Conservation (phyloP, 208 protist species). For the Angomonas deanei region DNA sequence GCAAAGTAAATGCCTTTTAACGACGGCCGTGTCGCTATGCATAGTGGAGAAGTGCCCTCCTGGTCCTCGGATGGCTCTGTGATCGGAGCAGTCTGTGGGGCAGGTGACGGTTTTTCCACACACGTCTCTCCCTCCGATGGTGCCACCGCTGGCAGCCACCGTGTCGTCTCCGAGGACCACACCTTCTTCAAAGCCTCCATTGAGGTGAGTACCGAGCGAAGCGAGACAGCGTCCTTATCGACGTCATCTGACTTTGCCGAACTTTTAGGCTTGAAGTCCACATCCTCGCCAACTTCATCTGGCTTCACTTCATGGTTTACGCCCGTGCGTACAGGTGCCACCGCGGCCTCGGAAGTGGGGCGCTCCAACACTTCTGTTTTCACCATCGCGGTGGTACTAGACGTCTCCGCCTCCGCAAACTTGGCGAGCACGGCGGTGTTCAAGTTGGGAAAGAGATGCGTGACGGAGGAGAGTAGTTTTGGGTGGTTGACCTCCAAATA, state of each 20-base stretch:
- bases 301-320: background rate
- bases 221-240: slow-evolving; percentile 1
- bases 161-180: slow-evolving; percentile 29
- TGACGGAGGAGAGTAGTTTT: slow-evolving; percentile 28
- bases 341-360: background rate
- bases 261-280: background rate
- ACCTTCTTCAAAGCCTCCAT: slow-evolving; percentile 34
- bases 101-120: no score
- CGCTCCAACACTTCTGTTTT: slow-evolving; percentile 5
- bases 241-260: slow-evolving; percentile 1
- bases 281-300: background rate
- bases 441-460: slow-evolving; percentile 63
- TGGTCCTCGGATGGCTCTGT: background rate
- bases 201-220: slow-evolving; percentile 17
- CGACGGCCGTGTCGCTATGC: no score
- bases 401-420: slow-evolving; percentile 42
- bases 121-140: no score
- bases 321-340: background rate
- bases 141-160: no score
- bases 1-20: background rate
- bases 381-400: background rate
- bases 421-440: slow-evolving; percentile 32
- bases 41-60: background rate
- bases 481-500: slow-evolving; percentile 33
- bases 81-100: background rate